Conservation (phyloP, 805 yeast genomes). For the Saccharomycopsis guyanensis region DNA sequence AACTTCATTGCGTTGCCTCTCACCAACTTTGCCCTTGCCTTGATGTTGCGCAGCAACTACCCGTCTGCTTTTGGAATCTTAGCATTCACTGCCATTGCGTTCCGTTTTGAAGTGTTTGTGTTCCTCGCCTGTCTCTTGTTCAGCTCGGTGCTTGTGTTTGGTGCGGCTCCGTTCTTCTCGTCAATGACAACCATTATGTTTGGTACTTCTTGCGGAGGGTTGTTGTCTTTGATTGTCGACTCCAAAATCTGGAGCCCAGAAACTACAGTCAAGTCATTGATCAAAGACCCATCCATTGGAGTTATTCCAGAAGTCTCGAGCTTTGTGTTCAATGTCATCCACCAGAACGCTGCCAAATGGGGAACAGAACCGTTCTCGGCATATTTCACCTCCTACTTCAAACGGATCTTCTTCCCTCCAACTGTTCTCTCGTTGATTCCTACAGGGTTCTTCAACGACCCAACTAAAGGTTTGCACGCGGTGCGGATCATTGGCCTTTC, state of each 20-base stretch:
- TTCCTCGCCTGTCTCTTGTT: conserved; percentile 44
- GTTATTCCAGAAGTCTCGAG: conserved; percentile 72
- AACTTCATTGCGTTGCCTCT: conserved; percentile 78
- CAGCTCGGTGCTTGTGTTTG: conserved; percentile 36
- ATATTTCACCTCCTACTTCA: conserved; percentile 49
- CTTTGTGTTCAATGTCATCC: conserved; percentile 66
- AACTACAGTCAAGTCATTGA: conserved; percentile 32
- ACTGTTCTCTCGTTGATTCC: conserved; percentile 65
- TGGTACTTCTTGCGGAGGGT: conserved; percentile 48
- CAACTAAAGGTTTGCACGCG: conserved; percentile 34
- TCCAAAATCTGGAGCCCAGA: conserved; percentile 93
- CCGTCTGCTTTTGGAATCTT: conserved; percentile 44
- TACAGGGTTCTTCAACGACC: conserved; percentile 71
- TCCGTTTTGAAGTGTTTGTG: conserved; percentile 64
- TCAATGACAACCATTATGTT: conserved; percentile 33
- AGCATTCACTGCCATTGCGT: conserved; percentile 56
- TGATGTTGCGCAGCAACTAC: conserved; percentile 42
- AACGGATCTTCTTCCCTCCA: conserved; percentile 38
- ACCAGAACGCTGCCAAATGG: conserved; percentile 73
- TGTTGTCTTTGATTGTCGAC: conserved; percentile 48
- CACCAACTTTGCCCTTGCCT: conserved; percentile 47
- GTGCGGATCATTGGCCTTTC: conserved; percentile 44
- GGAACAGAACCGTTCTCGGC: conserved; percentile 71
- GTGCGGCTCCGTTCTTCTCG: conserved; percentile 38
- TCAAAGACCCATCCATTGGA: conserved; percentile 25